phyloP scores from a whole-genome alignment of 2,329 filamentous ascomycete genomes.

The Cladophialophora immunda region DNA sequence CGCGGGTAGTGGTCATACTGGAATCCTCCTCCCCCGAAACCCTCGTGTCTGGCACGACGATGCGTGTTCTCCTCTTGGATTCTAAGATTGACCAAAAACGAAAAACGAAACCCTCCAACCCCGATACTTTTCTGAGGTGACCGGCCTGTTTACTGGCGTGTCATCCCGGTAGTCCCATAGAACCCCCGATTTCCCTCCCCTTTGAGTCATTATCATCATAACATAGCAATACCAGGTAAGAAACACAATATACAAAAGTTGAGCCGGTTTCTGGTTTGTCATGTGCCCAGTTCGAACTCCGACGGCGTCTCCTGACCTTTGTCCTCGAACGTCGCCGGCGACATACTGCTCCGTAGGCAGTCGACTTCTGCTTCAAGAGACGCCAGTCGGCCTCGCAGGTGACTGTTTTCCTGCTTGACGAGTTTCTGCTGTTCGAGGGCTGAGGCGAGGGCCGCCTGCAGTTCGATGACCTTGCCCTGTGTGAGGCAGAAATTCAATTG shows the following conservation, averaged over 20 bases:
- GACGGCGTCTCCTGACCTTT: not conserved
- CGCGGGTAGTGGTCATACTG: no score
- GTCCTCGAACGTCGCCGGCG: not conserved
- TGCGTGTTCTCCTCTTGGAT: no score
- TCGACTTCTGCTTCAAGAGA: not conserved
- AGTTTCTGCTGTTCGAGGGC: constrained; percentile 7
- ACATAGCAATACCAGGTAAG: not conserved
- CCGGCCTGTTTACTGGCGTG: no score
- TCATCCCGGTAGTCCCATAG: no score
- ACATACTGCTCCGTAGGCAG: not conserved
- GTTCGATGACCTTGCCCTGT: constrained; percentile 6
- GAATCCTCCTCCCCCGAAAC: no score
- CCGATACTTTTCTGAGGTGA: no score
- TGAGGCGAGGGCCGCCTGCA: constrained; percentile 1
- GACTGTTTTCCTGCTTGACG: constrained; percentile 10
- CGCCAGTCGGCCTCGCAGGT: not conserved
- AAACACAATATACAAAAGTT: not conserved
- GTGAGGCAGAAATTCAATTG: constrained; percentile 6
- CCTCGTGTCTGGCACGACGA: no score
- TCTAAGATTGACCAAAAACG: no score
- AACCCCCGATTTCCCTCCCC: not conserved
- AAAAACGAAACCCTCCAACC: no score
- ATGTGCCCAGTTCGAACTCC: not conserved
- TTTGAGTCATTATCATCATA: not conserved
- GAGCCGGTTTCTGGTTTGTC: not conserved